Base-by-base conservation (phyloP, 2,329 filamentous ascomycete genomes). In the Cadophora sp. region DNA sequence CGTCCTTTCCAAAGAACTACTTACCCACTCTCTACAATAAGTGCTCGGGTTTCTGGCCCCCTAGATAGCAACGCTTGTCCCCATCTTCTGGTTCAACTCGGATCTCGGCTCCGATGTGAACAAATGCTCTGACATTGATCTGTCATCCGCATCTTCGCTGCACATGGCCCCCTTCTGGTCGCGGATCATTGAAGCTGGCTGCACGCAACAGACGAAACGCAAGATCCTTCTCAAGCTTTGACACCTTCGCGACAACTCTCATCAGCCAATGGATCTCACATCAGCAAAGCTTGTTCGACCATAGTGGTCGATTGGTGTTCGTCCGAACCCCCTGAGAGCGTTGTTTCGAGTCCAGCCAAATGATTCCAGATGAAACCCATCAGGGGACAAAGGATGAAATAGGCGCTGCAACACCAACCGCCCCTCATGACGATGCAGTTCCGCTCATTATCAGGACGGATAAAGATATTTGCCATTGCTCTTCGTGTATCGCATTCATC, bases 311-410 rank as follows among this genome's bases (percentile, higher is more conserved):
- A 43, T 59, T 63, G 27, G 24, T 66, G 50, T 68, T 70, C 68
- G 59, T 70, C 68, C 65, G 66, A 68, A 51, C 4, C 60, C 66
- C 66, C 55, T 60, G 55, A 30, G 50, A 22, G 20, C 64, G 36
- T 47, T 62, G 68, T 70, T 66, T 70, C 63, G 63, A 64, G 50
- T 60, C 36, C 27, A 61, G 68, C 63, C 66, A 62, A 64, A 55
- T 20, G 47, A 50, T 39, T 45, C 55, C 39, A 60, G 62, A 55
- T 67, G 68, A 67, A 66, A 70, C 64, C 58, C 41, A 33, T 48
- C 58, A 47, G 58, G 58, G 58, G 24, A 45, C 14, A 14, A 45
- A 45, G 39, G 58, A 60, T 33, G 24, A 47, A 60, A 51, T 66
- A 66, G 27, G 59, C 64, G 64, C 64, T 55, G 22, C 59, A 48